Evolutionary conservation across 306 rosid genomes (phyloP), one percentile per base, ranked within the genome.

Genomic region (Cucumis hystrix): DNA sequence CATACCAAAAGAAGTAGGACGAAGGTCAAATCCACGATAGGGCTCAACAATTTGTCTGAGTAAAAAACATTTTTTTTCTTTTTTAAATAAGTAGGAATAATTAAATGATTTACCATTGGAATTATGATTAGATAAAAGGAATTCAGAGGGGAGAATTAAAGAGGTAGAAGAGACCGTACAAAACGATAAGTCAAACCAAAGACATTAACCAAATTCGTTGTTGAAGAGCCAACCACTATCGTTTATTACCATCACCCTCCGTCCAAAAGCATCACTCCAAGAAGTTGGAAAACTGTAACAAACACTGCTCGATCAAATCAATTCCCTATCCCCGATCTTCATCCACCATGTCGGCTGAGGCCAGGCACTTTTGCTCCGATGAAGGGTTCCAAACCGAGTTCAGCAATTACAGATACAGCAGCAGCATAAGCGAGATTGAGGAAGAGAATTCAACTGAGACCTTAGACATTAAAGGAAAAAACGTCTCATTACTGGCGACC

Each of bases 361-460:
- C 13, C 58, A 78, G 76, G 1, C 13, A 33, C 33, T 3, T 41
- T 10, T 13, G 28, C 15, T 47, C 52, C 49, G 79, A 74, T 21
- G 83, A 81, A 76, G 80, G 43, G 62, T 7, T 11, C n/a, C 11
- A 13, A 52, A 17, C 52, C 43, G 83, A 86, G 67, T 69, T 41
- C 10, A 52, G 33, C 69, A 25, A 33, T 52, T 52, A 49, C 55
- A 74, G 35, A 28, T 70, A 37, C 64, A 81, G 33, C 65, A 77
- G 25, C 30, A 73, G 87, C 23, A 81, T 77, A 65, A 80, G 92
- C 63, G 97, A 92, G 85, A 92, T 90, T 70, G 93, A 90, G 84
- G 93, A 92, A 77, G 92, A 90, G 39, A 80, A 51, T 16, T 25
- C 82, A 0, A 4, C 58, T 28, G 39, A 79, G 52, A 2, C 60